Conservation (phyloP, 176 grass and related monocot species). For the Eragrostis curvula region DNA sequence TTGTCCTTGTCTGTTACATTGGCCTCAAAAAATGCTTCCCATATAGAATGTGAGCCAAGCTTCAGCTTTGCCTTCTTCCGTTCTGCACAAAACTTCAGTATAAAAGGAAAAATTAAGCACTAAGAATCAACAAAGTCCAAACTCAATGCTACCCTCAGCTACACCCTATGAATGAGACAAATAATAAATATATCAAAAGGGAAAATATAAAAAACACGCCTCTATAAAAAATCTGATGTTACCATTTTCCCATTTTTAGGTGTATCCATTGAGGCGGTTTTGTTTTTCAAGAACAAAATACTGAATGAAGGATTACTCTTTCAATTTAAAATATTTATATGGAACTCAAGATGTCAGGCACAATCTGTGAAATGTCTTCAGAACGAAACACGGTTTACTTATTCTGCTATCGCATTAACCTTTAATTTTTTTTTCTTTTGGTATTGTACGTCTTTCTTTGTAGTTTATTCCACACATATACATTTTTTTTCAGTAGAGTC, state of each 20-base stretch:
- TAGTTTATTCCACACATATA: background rate
- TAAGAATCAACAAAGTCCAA: conserved; percentile 30
- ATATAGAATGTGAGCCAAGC: conserved; percentile 69
- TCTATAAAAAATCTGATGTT: background rate
- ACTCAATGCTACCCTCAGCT: conserved; percentile 26
- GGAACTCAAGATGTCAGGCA: background rate
- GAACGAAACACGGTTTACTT: background rate
- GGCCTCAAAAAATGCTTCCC: conserved; percentile 88
- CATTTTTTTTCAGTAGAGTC: background rate
- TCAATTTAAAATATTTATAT: conserved; percentile 2
- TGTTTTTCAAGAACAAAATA: background rate
- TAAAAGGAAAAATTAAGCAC: conserved; percentile 35
- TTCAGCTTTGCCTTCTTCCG: conserved; percentile 67
- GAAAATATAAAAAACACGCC: no score
- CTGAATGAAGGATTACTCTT: conserved; percentile 10
- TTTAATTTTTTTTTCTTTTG: no score
- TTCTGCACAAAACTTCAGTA: conserved; percentile 70
- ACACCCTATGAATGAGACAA: background rate
- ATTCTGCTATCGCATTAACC: background rate
- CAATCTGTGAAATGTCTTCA: conserved; percentile 10
- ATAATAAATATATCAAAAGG: no score
- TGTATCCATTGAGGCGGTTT: background rate
- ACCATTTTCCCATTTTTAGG: background rate
- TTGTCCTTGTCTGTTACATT: conserved; percentile 47
- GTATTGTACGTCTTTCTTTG: background rate